These are phyloP conservation scores for Chiua virens DNA, from an alignment of 768 basidiomycete species.

Conservation along the genomic window DNA sequence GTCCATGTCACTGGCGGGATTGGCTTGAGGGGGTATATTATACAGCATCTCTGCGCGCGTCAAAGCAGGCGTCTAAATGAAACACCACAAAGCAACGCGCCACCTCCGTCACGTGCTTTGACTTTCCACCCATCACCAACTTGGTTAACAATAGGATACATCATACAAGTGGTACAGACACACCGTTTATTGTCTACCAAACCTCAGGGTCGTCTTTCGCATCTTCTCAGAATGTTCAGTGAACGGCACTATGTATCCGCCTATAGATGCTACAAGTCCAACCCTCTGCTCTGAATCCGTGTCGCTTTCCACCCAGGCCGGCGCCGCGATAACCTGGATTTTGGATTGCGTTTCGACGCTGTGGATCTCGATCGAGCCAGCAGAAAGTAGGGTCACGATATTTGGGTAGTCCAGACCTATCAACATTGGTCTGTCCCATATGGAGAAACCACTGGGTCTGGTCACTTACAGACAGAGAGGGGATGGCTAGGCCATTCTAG, in stretches of 20 bases:
- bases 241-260: slow-evolving; percentile 45
- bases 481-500: slow-evolving; percentile 85
- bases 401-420: slow-evolving; percentile 82
- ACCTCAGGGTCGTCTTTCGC: slow-evolving; percentile 30
- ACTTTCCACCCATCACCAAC: slow-evolving; percentile 3
- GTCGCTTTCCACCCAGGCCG: slow-evolving; percentile 32
- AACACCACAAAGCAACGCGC: slow-evolving; percentile 19
- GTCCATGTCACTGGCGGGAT: not conserved
- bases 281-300: slow-evolving; percentile 22
- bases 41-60: slow-evolving; percentile 8
- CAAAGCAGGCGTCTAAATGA: slow-evolving; percentile 16
- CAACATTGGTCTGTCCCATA: not conserved
- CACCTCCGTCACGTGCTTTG: slow-evolving; percentile 26
- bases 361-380: slow-evolving; percentile 81
- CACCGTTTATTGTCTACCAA: slow-evolving; percentile 26
- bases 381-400: slow-evolving; percentile 72
- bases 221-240: slow-evolving; percentile 41
- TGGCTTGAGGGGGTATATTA: slow-evolving; percentile 1
- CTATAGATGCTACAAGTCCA: slow-evolving; percentile 30
- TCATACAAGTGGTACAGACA: slow-evolving; percentile 11
- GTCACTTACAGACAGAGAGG: slow-evolving; percentile 63
- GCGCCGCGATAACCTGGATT: slow-evolving; percentile 65
- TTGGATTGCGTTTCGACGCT: slow-evolving; percentile 71
- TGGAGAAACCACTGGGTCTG: not conserved
- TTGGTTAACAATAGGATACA: slow-evolving; percentile 7